phyloP scores from a whole-genome alignment of 345 rosid genomes.

The Euphorbia peplus region DNA sequence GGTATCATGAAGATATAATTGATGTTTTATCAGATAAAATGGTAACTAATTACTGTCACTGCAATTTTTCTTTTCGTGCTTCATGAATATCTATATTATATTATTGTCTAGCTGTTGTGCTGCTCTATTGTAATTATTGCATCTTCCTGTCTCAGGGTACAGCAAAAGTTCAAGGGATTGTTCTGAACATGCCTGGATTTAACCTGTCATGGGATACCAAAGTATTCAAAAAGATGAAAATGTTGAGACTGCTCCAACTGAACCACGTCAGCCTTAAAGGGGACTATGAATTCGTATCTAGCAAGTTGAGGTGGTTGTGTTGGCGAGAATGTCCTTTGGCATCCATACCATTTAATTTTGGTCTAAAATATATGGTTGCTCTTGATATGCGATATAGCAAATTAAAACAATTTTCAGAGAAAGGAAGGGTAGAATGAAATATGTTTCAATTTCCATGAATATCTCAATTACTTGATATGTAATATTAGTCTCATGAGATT shows the following conservation, averaged over 20 bases:
- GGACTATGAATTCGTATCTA: background rate
- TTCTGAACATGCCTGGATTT: background rate
- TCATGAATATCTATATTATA: constrained; percentile 7
- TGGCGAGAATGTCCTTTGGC: constrained; percentile 5
- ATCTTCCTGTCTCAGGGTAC: constrained; percentile 19
- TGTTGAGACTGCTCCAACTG: constrained; percentile 20
- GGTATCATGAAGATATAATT: constrained; percentile 21
- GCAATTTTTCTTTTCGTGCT: background rate
- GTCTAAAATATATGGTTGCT: constrained; percentile 7
- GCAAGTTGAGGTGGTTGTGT: constrained; percentile 21
- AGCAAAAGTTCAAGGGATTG: constrained; percentile 19
- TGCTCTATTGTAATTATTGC: too few species aligned
- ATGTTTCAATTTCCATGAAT: background rate
- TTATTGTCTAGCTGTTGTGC: background rate
- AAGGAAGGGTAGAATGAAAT: too few species aligned
- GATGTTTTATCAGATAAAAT: constrained; percentile 7
- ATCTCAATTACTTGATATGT: background rate
- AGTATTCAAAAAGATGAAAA: constrained; percentile 18
- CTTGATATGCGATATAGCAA: constrained; percentile 13
- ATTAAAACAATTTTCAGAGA: background rate
- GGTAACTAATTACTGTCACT: constrained; percentile 1
- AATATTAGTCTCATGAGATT: background rate
- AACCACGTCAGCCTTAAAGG: background rate
- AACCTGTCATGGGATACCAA: background rate
- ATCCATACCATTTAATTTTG: constrained; percentile 6